Evolutionary conservation across 108 stramenopile genomes (phyloP).

Genomic region (Nannochloropsis salina): DNA sequence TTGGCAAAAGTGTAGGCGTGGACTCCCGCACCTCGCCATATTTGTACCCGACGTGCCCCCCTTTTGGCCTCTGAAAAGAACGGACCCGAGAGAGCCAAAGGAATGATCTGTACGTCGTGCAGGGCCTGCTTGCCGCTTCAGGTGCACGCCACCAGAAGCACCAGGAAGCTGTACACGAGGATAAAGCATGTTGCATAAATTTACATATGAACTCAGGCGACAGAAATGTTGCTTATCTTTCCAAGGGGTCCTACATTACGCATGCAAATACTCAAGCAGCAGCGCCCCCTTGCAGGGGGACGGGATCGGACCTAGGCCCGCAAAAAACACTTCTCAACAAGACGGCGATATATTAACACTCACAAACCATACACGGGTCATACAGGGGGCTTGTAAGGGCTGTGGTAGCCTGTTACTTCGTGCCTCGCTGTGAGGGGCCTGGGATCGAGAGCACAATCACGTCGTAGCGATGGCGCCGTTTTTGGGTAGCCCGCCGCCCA

Average conservation of each 20-base stretch:
- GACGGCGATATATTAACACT: background rate
- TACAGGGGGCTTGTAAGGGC: background rate
- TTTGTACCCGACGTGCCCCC: too few relatives aligned
- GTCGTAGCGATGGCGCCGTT: background rate
- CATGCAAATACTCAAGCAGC: background rate
- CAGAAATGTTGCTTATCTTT: background rate
- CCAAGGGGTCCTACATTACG: background rate
- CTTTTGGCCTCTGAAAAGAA: too few relatives aligned
- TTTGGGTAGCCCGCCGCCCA: background rate
- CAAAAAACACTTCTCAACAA: background rate
- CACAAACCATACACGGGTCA: background rate
- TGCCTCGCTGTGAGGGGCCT: background rate
- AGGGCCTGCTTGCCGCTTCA: background rate
- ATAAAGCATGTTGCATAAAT: background rate
- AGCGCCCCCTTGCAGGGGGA: background rate
- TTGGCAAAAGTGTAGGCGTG: too few relatives aligned
- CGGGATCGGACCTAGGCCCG: background rate
- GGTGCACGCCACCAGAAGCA: conserved; percentile 14
- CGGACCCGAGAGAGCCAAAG: too few relatives aligned
- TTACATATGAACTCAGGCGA: background rate
- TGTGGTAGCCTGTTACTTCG: background rate
- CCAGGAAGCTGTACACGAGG: background rate
- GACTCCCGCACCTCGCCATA: too few relatives aligned
- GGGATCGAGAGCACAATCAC: background rate
- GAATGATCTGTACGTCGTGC: too few relatives aligned